Evolutionary conservation across 495 filamentous ascomycete species (phyloP).

Genomic region (Oidiodendron maius): DNA sequence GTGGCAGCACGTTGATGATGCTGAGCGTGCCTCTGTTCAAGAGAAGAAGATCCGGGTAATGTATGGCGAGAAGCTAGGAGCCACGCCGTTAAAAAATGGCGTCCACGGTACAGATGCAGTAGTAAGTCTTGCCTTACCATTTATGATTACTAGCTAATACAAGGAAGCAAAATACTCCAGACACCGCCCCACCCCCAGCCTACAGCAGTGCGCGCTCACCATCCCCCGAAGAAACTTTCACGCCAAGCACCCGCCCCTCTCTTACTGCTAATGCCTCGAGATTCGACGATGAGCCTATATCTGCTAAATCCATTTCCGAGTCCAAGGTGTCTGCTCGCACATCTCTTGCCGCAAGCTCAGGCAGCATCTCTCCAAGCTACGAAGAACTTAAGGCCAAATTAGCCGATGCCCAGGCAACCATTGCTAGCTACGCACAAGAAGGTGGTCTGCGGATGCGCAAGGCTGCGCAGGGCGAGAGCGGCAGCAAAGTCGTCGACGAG

Average conservation of each 20-base stretch:
- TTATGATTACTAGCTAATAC: background rate
- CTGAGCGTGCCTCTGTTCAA: slow-evolving; percentile 68
- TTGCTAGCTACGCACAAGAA: slow-evolving; percentile 64
- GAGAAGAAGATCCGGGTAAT: slow-evolving; percentile 96
- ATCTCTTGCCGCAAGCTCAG: slow-evolving; percentile 6
- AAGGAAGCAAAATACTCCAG: too few species aligned
- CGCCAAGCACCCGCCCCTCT: slow-evolving; percentile 19
- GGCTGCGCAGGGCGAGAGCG: slow-evolving; percentile 36
- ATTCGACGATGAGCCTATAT: slow-evolving; percentile 12
- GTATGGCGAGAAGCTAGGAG: slow-evolving; percentile 35
- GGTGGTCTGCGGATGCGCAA: slow-evolving; percentile 69
- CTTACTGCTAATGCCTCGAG: slow-evolving; percentile 6
- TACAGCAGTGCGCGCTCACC: slow-evolving; percentile 43
- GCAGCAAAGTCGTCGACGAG: slow-evolving; percentile 38
- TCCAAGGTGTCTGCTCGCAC: slow-evolving; percentile 2
- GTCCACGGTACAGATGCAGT: slow-evolving; percentile 26
- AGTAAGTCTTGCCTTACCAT: slow-evolving; percentile 13
- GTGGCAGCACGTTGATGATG: slow-evolving; percentile 73
- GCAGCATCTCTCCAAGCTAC: background rate
- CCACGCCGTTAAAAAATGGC: slow-evolving; percentile 34
- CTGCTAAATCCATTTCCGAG: slow-evolving; percentile 5
- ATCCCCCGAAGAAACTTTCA: slow-evolving; percentile 35
- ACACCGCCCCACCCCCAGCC: slow-evolving; percentile 47
- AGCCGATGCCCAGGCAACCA: slow-evolving; percentile 66
- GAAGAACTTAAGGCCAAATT: slow-evolving; percentile 69